Base-by-base conservation (phyloP, 345 rosid species). In the Eucalyptus sideroxylon region DNA sequence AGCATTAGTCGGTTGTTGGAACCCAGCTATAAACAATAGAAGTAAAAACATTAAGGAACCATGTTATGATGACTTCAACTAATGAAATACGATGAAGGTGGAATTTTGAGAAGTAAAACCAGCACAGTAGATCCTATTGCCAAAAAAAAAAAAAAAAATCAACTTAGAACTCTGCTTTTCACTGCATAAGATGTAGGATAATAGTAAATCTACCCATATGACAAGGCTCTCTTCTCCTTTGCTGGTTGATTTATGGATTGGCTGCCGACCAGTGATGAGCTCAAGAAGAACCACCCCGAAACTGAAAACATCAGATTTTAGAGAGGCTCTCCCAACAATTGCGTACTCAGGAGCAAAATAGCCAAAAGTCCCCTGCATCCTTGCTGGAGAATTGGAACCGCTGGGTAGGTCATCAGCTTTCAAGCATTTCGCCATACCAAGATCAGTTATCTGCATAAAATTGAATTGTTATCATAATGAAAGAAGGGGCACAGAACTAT, bases 331-430 rank as follows among this genome's bases (percentile, higher is more conserved):
- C 93, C 99, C 99, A 82, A 96, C 92, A 88, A 97, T 97, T 30
- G 98, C 99, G 72, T 96, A 98, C 92, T 97, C 98, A n/a, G 99
- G 99, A 17, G 98, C 99, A 94, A 97, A 97, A 93, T 97, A 97
- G 87, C 99, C 98, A 91, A 98, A 98, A 55, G 99, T 97, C 42
- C 99, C 99, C 90, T 97, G 99, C 93, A 98, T 94, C 91, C 99
- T 94, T 86, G 96, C 96, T 5, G 99, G 99, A 92, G 99, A 98
- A 93, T 91, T 98, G 83, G 98, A 95, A 92, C 95, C 92, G 87
- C 99, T 98, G 50, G 98, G 93, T 81, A 93, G 89, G 72, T 96
- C 98, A 90, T 98, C 99, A n/a, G 94, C 95, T 87, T 95, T 93
- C 86, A 98, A 90, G 91, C 94, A 90, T 94, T 98, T 97, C 24